Evolutionary conservation across 805 yeast genomes (phyloP).

Genomic region (Wickerhamomyces ciferrii): DNA sequence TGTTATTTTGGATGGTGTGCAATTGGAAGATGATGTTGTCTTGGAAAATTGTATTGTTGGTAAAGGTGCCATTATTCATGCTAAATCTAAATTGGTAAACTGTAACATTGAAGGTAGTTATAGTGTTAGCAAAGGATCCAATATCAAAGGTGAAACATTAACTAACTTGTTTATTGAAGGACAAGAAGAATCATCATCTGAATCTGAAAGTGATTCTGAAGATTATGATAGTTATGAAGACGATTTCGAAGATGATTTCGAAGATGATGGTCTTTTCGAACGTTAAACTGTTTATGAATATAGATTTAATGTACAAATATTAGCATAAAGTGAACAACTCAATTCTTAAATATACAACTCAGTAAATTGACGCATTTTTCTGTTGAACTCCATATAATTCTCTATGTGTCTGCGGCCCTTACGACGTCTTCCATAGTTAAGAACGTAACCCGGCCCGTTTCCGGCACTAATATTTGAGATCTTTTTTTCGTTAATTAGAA

Average conservation of each 20-base stretch:
- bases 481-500: neutral
- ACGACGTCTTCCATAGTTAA: neutral
- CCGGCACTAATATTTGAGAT: too few relatives aligned
- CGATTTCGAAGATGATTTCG: conserved; percentile 36
- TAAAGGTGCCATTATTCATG: conserved; percentile 51
- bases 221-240: conserved; percentile 32
- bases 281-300: conserved; percentile 7
- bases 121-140: conserved; percentile 50
- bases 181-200: conserved; percentile 17
- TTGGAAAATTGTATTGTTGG: conserved; percentile 89
- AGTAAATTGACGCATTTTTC: too few relatives aligned
- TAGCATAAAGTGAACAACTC: neutral
- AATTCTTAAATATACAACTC: too few relatives aligned
- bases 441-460: neutral
- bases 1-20: conserved; percentile 65
- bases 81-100: conserved; percentile 62
- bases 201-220: conserved; percentile 20
- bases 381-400: too few relatives aligned
- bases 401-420: neutral
- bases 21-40: conserved; percentile 69
- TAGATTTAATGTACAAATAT: neutral
- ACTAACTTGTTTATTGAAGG: conserved; percentile 27
- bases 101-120: conserved; percentile 85
- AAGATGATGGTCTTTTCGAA: conserved; percentile 63
- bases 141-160: conserved; percentile 55